Conservation (phyloP, 2,329 filamentous ascomycete genomes). For the Penicillium occitanis region DNA sequence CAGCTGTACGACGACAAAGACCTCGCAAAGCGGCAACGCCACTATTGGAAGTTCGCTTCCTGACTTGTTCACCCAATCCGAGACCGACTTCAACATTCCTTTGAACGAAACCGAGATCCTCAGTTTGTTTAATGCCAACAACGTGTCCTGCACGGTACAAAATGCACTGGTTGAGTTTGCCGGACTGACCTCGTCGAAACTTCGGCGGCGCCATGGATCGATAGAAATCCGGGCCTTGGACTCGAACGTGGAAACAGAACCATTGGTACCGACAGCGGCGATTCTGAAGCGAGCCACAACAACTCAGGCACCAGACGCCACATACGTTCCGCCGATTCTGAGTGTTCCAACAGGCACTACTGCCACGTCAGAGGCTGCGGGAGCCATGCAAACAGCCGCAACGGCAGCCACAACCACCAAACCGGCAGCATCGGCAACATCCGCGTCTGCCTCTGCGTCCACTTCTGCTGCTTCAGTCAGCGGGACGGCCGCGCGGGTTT, state of each 20-base stretch:
- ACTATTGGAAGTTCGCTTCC: slow-evolving; percentile 80
- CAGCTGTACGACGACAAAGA: slow-evolving; percentile 55
- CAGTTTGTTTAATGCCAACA: slow-evolving; percentile 70
- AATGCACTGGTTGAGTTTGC: slow-evolving; percentile 87
- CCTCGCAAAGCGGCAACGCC: slow-evolving; percentile 58
- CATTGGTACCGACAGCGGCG: not conserved
- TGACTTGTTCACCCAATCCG: slow-evolving; percentile 65
- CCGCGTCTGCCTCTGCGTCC: slow-evolving; percentile 23
- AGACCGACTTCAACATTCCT: slow-evolving; percentile 71
- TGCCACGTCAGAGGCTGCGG: not conserved
- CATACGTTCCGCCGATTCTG: slow-evolving; percentile 16
- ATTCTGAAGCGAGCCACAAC: not conserved
- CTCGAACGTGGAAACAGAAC: not conserved
- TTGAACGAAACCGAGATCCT: slow-evolving; percentile 70
- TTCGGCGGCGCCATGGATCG: slow-evolving; percentile 25
- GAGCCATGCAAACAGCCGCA: not conserved
- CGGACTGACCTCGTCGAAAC: slow-evolving; percentile 44
- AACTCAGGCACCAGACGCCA: not conserved
- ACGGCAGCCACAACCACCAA: not conserved
- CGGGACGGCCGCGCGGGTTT: slow-evolving; percentile 24
- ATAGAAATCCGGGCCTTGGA: not conserved
- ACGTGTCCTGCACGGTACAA: slow-evolving; percentile 77
- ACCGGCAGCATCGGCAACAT: not conserved
- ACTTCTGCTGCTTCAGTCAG: slow-evolving; percentile 15
- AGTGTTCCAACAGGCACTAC: slow-evolving; percentile 11